Evolutionary conservation across 2,329 filamentous ascomycete genomes (phyloP), one percentile per base, ranked within the genome.

Genomic region (Pseudogymnoascus sp.): DNA sequence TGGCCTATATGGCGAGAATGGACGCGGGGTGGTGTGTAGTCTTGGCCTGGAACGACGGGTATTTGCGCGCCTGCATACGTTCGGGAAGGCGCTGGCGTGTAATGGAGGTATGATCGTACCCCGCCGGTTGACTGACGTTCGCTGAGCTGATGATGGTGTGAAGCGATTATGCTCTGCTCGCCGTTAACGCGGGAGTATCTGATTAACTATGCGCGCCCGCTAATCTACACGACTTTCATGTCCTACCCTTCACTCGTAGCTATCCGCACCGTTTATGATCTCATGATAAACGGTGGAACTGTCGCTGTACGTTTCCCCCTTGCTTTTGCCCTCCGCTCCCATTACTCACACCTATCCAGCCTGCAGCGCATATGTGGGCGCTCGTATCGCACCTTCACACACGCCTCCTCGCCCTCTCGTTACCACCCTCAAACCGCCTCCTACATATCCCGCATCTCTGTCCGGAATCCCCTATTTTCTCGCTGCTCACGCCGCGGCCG

Each of bases 221-320:
- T 91, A 44, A 90, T 91, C 62, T 92, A 90, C 72, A 90, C 88
- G 0, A 91, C 88, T 0, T 86, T 87, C 31, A 80, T 89, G 75
- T 80, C 84, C 0, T 84, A 84, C 42, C 82, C 86, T 0, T 79
- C 81, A 1, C 77, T 89, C 1, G 82, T 82, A 0, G 80, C 81
- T 12, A 85, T 89, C 61, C 76, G 79, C 44, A 78, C 82, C 0
- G 78, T 80, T 0, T 89, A 87, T 69, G 77, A 80, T 6, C 79
- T 85, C 33, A 75, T 90, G n/a, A 71, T 70, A 7, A 72, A 74
- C 1, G 83, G 82, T 0, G 70, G 75, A 33, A 83, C 81, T 0
- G 76, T 79, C 62, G 64, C 71, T 8, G 78, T 81, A 73, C 61
- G 73, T 67, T 33, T 6, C 37, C 6, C 44, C n/a, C 60, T 4